Evolutionary conservation across 202 grass and related monocot genomes (phyloP).

Genomic region (Musa balbisiana): DNA sequence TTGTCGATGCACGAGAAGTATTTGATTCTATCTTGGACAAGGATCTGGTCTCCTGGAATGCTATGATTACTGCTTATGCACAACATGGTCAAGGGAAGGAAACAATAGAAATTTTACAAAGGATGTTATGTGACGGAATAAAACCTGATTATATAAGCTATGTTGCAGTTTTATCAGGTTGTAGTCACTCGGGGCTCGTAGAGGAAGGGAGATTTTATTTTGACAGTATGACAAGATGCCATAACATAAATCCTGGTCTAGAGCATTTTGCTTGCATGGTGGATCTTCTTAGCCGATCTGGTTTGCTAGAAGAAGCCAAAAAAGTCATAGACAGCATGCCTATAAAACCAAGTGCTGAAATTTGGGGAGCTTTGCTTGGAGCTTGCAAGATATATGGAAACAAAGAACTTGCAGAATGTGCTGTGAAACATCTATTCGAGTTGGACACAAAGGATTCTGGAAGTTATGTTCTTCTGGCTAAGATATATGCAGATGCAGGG

Average conservation of each 20-base stretch:
- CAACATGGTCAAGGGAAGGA: slow-evolving; percentile 85
- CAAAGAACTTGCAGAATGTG: slow-evolving; percentile 64
- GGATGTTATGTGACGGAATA: slow-evolving; percentile 45
- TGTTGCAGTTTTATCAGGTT: slow-evolving; percentile 74
- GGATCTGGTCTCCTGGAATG: slow-evolving; percentile 91
- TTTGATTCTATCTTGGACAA: slow-evolving; percentile 56
- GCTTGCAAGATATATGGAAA: slow-evolving; percentile 66
- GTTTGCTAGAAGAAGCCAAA: slow-evolving; percentile 69
- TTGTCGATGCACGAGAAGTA: slow-evolving; percentile 54
- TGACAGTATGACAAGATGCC: slow-evolving; percentile 53
- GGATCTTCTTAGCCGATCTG: slow-evolving; percentile 72
- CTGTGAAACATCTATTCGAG: slow-evolving; percentile 61
- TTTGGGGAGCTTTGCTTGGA: slow-evolving; percentile 85
- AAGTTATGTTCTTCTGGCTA: slow-evolving; percentile 77
- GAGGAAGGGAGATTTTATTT: slow-evolving; percentile 74
- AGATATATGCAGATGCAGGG: slow-evolving; percentile 69
- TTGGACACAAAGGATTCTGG: slow-evolving; percentile 69
- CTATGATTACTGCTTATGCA: slow-evolving; percentile 93
- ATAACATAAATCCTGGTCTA: slow-evolving; percentile 59
- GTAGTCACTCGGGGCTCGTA: slow-evolving; percentile 73
- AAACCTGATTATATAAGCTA: slow-evolving; percentile 96
- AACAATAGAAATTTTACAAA: slow-evolving; percentile 56
- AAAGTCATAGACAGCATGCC: slow-evolving; percentile 66
- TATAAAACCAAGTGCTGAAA: slow-evolving; percentile 64
- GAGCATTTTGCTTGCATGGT: slow-evolving; percentile 96